Percentiles rank a stretch among this genome's conserved stretches.
Evolutionary conservation across 495 filamentous ascomycete species (phyloP).

Genomic region (Penicillium parvum): DNA sequence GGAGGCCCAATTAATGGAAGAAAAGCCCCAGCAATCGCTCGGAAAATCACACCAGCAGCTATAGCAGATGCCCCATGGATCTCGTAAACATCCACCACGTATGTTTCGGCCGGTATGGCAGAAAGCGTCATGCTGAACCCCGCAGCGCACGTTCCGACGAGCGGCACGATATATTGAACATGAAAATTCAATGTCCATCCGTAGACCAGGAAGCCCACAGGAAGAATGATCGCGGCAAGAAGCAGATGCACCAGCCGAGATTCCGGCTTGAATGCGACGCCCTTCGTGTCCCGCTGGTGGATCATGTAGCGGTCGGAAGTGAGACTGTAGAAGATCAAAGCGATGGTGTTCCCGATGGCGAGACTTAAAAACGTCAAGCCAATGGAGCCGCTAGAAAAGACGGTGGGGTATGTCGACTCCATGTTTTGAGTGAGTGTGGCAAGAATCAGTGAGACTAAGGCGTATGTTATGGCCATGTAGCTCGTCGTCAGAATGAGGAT

Average conservation of each 20-base stretch:
- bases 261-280: background rate
- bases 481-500: constrained; percentile 3
- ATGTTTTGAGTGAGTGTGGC: constrained; percentile 2
- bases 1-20: constrained; percentile 5
- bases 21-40: constrained; percentile 5
- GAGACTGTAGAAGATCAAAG: constrained; percentile 5
- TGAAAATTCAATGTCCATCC: constrained; percentile 7
- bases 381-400: constrained; percentile 1
- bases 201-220: constrained; percentile 2
- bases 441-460: constrained; percentile 4
- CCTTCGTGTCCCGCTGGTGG: constrained; percentile 1
- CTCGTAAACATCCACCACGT: constrained; percentile 4
- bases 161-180: constrained; percentile 7
- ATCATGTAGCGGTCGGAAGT: constrained; percentile 5
- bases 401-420: background rate
- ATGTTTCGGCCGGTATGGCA: constrained; percentile 3
- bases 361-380: constrained; percentile 5
- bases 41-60: constrained; percentile 1
- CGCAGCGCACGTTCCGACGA: constrained; percentile 5
- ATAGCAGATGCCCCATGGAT: constrained; percentile 6
- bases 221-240: background rate
- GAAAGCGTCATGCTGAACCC: constrained; percentile 3
- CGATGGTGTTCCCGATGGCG: constrained; percentile 2
- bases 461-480: constrained; percentile 6
- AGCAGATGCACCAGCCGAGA: constrained; percentile 5